Base-by-base conservation (phyloP, 441 rosid genomes). In the Gossypium schwendimanii region DNA sequence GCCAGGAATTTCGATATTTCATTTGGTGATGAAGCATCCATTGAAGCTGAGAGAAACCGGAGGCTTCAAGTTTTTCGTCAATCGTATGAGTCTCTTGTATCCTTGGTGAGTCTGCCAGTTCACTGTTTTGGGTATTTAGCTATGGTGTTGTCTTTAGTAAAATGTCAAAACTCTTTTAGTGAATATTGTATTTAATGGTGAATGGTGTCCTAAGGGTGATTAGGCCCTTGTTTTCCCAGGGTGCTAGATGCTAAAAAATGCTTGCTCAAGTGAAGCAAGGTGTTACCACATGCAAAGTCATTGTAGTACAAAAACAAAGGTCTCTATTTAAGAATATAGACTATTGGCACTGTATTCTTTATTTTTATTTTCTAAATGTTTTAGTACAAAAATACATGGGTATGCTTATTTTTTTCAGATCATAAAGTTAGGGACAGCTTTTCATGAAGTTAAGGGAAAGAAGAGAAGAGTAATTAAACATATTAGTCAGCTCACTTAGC, bases 1-100 rank as follows among this genome's bases (percentile, higher is more conserved):
- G 58, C 76, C 87, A 95, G 99, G 97, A 93, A 83, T 82, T 85
- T 94, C 21, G 86, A 88, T 78, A 69, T 54, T 57, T 85, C 97
- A 73, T 82, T 86, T 78, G 89, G 90, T 41, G 84, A 80, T 80
- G 95, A 91, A 83, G 82, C 86, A 76, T 82, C 91, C 44, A 77
- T 84, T 78, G 96, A 91, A 77, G 88, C 86, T 39, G 99, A 96
- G 87, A 91, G 95, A 84, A 93, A 83, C 78, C 86, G 91, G 81
- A 84, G 99, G 83, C 80, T 91, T 78, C 92, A 86, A 76, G 78
- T 87, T 83, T 96, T 93, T 80, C 79, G 77, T 59, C 76, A 92
- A 79, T 90, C 92, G 26, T 96, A 91, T 64, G 94, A 88, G 81
- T 86, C 87, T 70, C 94, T 96, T 66, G 97, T 91, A 72, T 91